These are phyloP conservation scores for Picea mariana DNA, from an alignment of 83 land plant genomes.

Conservation along the genomic window DNA sequence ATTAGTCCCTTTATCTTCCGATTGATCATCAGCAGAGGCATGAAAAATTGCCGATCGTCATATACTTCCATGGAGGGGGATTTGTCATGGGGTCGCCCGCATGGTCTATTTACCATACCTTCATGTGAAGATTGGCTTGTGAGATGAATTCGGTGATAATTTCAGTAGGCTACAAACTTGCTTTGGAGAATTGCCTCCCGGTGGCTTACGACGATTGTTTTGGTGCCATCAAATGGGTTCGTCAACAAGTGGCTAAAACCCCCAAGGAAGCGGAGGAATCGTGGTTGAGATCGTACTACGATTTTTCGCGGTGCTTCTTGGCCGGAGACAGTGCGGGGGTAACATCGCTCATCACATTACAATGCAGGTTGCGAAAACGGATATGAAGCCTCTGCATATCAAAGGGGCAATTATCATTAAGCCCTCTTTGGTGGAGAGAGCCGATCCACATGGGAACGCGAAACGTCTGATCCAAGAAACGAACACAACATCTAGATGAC, in stretches of 20 bases:
- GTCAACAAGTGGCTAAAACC: background rate
- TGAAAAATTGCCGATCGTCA: slow-evolving; percentile 27
- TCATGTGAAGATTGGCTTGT: slow-evolving; percentile 34
- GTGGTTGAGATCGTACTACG: slow-evolving; percentile 27
- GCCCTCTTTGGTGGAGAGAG: too few species aligned
- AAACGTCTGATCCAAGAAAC: background rate
- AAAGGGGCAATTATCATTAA: too few species aligned
- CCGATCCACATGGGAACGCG: background rate
- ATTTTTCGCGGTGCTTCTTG: slow-evolving; percentile 24
- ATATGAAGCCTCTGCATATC: too few species aligned
- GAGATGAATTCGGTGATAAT: slow-evolving; percentile 27
- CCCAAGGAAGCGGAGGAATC: too few species aligned
- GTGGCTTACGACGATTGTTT: slow-evolving; percentile 59
- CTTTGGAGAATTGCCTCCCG: slow-evolving; percentile 63
- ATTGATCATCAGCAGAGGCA: background rate
- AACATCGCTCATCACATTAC: too few species aligned
- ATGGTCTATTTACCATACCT: slow-evolving; percentile 52
- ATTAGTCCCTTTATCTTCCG: slow-evolving; percentile 31
- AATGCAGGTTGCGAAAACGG: too few species aligned
- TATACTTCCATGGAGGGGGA: slow-evolving; percentile 69
- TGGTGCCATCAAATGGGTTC: slow-evolving; percentile 43
- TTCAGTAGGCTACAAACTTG: slow-evolving; percentile 55
- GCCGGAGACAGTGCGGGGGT: too few species aligned
- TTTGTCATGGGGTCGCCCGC: slow-evolving; percentile 49
- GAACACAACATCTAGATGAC: too few species aligned